Conservation (phyloP, 176 grass and related monocot genomes). For the Rhynchospora breviuscula region DNA sequence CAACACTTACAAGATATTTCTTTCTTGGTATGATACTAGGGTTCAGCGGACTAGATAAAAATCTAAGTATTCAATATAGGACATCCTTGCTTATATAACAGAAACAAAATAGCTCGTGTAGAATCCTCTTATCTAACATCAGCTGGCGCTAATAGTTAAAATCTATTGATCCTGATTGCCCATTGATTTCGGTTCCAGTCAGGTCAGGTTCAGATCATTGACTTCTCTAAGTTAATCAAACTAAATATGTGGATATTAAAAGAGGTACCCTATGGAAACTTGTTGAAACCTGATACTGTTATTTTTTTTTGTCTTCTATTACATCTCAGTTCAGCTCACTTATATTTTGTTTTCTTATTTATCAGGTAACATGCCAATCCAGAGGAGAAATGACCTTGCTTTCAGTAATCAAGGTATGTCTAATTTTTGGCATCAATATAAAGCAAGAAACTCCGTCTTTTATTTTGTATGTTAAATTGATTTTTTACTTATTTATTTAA, state of each 20-base stretch:
- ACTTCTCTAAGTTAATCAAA: not conserved
- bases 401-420: constrained; percentile 29
- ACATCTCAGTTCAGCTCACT: not conserved
- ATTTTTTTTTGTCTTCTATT: not conserved
- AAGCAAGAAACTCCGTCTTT: not conserved
- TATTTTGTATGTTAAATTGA: not conserved
- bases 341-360: constrained; percentile 10
- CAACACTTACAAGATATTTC: not conserved
- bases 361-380: constrained; percentile 26
- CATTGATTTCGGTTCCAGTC: not conserved
- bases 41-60: not conserved
- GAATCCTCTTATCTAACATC: constrained; percentile 1
- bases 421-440: not conserved
- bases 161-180: not conserved
- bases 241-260: not conserved
- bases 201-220: not conserved
- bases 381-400: constrained; percentile 20
- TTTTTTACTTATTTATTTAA: not conserved
- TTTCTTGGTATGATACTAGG: not conserved
- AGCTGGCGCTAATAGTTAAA: not conserved
- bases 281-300: not conserved
- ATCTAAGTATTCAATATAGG: not conserved
- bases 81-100: not conserved
- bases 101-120: not conserved
- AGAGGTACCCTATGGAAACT: not conserved